These are phyloP conservation scores for Phytopythium sindhum DNA, from an alignment of 352 stramenopile genomes.

Conservation along the genomic window DNA sequence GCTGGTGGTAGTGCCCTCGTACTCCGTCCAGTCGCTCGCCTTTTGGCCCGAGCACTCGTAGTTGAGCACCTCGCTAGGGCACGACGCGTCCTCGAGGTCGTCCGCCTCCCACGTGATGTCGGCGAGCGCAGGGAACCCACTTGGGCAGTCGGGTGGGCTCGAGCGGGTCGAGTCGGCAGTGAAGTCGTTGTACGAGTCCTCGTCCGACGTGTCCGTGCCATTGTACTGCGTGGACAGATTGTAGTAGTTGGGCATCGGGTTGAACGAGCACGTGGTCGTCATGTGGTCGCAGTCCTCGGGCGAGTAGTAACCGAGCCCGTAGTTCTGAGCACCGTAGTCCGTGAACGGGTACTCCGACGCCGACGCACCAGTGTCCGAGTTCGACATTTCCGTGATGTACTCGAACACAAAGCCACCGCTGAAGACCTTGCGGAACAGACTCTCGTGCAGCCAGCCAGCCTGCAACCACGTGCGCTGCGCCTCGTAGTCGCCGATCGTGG, in stretches of 20 bases:
- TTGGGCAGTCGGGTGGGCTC: constrained; percentile 22
- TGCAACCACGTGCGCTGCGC: constrained; percentile 67
- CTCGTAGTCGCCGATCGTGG: constrained; percentile 49
- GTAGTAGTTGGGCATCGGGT: constrained; percentile 78
- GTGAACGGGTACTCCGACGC: constrained; percentile 70
- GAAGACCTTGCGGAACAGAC: constrained; percentile 48
- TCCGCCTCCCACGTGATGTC: constrained; percentile 31
- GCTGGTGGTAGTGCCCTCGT: constrained; percentile 24
- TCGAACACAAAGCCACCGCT: constrained; percentile 77
- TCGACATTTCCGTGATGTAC: constrained; percentile 73
- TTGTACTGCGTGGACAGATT: constrained; percentile 57
- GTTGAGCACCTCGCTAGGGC: constrained; percentile 27
- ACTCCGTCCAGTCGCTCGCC: constrained; percentile 44
- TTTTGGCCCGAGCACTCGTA: constrained; percentile 43
- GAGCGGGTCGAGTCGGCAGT: constrained; percentile 19
- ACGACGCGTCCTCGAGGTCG: constrained; percentile 23
- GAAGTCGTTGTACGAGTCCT: constrained; percentile 30
- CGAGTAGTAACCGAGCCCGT: constrained; percentile 83
- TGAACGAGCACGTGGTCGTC: constrained; percentile 49
- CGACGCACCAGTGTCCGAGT: constrained; percentile 20
- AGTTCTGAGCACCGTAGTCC: constrained; percentile 70
- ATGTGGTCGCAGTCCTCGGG: constrained; percentile 67
- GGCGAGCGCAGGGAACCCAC: constrained; percentile 21
- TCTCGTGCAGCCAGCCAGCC: constrained; percentile 53
- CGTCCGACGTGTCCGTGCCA: constrained; percentile 29